These are phyloP conservation scores for Backusella mclennaniae DNA, from an alignment of 192 early-diverging fungal genomes.

Conservation along the genomic window DNA sequence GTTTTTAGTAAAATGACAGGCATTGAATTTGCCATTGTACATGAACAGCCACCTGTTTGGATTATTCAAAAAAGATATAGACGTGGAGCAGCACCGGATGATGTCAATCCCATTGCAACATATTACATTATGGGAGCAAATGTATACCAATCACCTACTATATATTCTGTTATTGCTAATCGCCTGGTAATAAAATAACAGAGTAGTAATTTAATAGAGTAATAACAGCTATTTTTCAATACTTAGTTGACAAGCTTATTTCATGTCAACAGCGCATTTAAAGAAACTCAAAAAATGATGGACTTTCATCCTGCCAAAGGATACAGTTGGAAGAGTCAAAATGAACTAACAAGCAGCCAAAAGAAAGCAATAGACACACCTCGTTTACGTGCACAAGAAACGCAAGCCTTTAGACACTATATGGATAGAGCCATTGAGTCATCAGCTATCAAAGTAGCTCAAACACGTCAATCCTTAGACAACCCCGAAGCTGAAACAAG, in stretches of 20 bases:
- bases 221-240: not conserved
- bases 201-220: not conserved
- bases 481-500: constrained; percentile 13
- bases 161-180: constrained; percentile 68
- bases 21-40: constrained; percentile 71
- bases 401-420: constrained; percentile 24
- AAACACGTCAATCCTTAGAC: constrained; percentile 16
- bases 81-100: constrained; percentile 45
- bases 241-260: constrained; percentile 48
- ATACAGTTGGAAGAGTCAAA: constrained; percentile 49
- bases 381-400: constrained; percentile 28
- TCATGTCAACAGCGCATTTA: constrained; percentile 56
- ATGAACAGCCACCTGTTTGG: constrained; percentile 66
- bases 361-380: not conserved
- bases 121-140: constrained; percentile 74
- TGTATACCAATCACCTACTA: constrained; percentile 70
- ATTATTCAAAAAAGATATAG: constrained; percentile 72
- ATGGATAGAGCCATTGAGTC: constrained; percentile 37
- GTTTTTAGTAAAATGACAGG: constrained; percentile 64
- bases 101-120: constrained; percentile 55
- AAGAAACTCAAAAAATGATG: constrained; percentile 48
- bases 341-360: not conserved
- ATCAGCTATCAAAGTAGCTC: constrained; percentile 20
- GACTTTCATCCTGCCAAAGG: constrained; percentile 60
- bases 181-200: constrained; percentile 51